Conservation (phyloP, 192 early-diverging fungal genomes). For the Podila minutissima region DNA sequence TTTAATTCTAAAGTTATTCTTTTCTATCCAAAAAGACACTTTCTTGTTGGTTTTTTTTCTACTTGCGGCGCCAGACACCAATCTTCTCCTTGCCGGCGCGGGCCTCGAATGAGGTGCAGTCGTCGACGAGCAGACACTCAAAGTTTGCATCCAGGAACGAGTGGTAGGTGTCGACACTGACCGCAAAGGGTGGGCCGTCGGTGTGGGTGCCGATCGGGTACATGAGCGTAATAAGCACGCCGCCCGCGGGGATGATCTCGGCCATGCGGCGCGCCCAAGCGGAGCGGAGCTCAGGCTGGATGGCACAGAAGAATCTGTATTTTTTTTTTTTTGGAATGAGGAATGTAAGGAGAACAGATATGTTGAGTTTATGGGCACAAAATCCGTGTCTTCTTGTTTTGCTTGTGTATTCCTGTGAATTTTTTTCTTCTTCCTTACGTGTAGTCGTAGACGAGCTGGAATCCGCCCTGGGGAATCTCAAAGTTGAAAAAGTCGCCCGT, state of each 20-base stretch:
- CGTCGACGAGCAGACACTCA: slow-evolving; percentile 68
- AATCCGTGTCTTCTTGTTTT: not conserved
- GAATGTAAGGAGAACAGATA: not conserved
- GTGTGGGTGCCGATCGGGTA: slow-evolving; percentile 74
- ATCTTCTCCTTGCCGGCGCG: slow-evolving; percentile 71
- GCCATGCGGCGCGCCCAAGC: slow-evolving; percentile 74
- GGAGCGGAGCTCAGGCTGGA: slow-evolving; percentile 68
- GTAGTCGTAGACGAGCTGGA: slow-evolving; percentile 85
- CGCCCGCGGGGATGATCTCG: slow-evolving; percentile 71
- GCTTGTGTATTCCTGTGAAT: not conserved
- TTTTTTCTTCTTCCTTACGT: slow-evolving; percentile 57
- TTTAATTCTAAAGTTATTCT: too few relatives aligned
- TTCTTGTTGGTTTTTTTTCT: not conserved
- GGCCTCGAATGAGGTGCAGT: slow-evolving; percentile 65
- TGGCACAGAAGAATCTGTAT: slow-evolving; percentile 79
- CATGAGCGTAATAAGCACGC: slow-evolving; percentile 80
- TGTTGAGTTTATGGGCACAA: too few relatives aligned
- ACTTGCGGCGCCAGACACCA: slow-evolving; percentile 69
- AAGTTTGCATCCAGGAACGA: slow-evolving; percentile 62
- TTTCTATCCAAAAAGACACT: not conserved
- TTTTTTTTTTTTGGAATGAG: not conserved
- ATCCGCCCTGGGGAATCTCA: slow-evolving; percentile 60
- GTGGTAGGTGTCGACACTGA: slow-evolving; percentile 72
- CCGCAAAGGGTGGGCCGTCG: slow-evolving; percentile 79
- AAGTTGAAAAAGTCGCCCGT: slow-evolving; percentile 81